Percentiles rank a stretch among this genome's conserved stretches.
Evolutionary conservation across 352 stramenopile species (phyloP).

Genomic region (Globisporangium acanthophoron): DNA sequence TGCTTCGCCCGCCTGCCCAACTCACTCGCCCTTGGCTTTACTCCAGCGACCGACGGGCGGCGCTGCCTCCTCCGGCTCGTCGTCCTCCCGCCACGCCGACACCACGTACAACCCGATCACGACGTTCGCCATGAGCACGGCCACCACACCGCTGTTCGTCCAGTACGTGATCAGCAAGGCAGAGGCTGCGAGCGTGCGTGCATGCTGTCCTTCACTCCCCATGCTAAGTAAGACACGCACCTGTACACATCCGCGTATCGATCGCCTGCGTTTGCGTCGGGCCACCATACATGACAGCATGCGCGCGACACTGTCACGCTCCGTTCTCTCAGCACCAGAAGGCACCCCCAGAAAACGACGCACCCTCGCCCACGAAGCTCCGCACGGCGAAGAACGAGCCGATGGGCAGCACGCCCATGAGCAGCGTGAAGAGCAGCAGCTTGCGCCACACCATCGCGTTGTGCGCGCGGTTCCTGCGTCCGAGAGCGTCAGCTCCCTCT

Average conservation of each 20-base stretch:
- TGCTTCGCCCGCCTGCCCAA: not conserved
- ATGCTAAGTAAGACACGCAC: slow-evolving; percentile 12
- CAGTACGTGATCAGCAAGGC: not conserved
- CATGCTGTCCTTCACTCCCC: slow-evolving; percentile 2
- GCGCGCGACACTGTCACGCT: not conserved
- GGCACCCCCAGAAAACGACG: not conserved
- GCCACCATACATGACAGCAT: not conserved
- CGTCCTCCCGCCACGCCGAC: slow-evolving; percentile 60
- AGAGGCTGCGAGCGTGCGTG: slow-evolving; percentile 4
- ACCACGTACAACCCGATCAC: slow-evolving; percentile 76
- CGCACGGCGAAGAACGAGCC: slow-evolving; percentile 59
- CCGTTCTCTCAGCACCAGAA: not conserved
- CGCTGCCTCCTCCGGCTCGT: slow-evolving; percentile 37
- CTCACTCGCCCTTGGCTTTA: slow-evolving; percentile 34
- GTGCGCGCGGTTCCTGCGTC: slow-evolving; percentile 54
- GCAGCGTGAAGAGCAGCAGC: slow-evolving; percentile 58
- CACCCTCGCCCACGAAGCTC: slow-evolving; percentile 41
- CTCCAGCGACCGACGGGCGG: slow-evolving; percentile 55
- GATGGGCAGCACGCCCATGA: slow-evolving; percentile 63
- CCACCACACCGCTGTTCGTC: slow-evolving; percentile 46
- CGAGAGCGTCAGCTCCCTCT: not conserved
- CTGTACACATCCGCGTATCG: slow-evolving; percentile 64
- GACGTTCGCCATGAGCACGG: slow-evolving; percentile 71
- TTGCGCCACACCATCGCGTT: slow-evolving; percentile 74
- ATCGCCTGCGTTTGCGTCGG: slow-evolving; percentile 19